phyloP scores from a whole-genome alignment of 805 yeast genomes.

The Phaffomyces thermotolerans region DNA sequence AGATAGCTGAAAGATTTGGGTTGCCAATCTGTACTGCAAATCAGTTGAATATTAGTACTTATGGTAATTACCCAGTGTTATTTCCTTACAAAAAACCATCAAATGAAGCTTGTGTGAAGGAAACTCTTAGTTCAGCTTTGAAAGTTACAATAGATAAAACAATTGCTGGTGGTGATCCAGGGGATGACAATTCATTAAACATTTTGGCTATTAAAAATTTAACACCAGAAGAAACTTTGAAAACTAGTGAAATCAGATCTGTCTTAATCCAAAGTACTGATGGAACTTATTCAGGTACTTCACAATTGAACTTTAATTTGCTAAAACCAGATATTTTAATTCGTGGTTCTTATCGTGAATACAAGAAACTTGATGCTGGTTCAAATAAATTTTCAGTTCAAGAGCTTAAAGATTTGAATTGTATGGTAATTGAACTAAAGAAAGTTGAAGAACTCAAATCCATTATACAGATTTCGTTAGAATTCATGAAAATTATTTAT shows the following conservation, averaged over 20 bases:
- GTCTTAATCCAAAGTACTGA: neutral
- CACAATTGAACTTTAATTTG: too few relatives aligned
- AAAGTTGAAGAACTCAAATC: neutral
- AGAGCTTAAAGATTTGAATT: too few relatives aligned
- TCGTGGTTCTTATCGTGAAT: neutral
- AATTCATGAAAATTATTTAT: neutral
- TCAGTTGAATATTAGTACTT: too few relatives aligned
- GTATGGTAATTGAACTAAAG: neutral
- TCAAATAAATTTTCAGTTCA: neutral
- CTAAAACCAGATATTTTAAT: neutral
- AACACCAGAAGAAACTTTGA: neutral
- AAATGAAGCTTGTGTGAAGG: neutral
- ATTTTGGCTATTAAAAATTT: too few relatives aligned
- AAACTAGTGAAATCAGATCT: neutral
- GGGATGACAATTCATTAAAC: neutral
- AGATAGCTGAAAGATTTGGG: too few relatives aligned
- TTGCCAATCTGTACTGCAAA: too few relatives aligned
- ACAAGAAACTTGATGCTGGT: neutral
- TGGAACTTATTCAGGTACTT: neutral
- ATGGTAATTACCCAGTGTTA: too few relatives aligned
- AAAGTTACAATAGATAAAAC: neutral
- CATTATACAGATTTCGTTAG: neutral
- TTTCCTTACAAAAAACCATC: too few relatives aligned
- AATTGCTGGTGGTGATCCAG: too few relatives aligned
- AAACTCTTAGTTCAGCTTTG: too few relatives aligned